Evolutionary conservation across 805 yeast genomes (phyloP).

Genomic region (Teunomyces tritomae): DNA sequence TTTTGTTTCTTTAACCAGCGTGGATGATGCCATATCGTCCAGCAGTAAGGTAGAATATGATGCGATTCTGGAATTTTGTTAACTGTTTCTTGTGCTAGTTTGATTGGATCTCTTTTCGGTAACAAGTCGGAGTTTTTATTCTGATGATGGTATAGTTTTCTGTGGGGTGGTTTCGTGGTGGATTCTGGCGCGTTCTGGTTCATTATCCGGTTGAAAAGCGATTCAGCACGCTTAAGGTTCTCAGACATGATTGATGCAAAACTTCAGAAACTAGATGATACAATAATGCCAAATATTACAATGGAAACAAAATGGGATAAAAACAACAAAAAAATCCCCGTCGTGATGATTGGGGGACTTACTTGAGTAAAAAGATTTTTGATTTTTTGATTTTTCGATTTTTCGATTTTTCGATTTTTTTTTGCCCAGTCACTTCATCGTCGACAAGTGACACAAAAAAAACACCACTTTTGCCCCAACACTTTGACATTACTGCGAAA

Average conservation of each 20-base stretch:
- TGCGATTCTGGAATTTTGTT: conserved; percentile 24
- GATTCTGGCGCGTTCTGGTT: conserved; percentile 27
- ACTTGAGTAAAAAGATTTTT: not conserved
- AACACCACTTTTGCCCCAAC: not conserved
- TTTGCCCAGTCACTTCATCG: not conserved
- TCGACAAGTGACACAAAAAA: not conserved
- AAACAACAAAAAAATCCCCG: too few relatives aligned
- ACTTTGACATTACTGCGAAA: too few relatives aligned
- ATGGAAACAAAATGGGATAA: too few relatives aligned
- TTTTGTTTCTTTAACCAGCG: conserved; percentile 24
- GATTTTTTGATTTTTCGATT: not conserved
- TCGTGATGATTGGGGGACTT: too few relatives aligned
- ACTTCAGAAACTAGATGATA: not conserved
- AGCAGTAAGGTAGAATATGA: conserved; percentile 45
- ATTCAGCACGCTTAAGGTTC: conserved; percentile 46
- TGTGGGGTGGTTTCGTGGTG: conserved; percentile 8
- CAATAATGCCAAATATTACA: not conserved
- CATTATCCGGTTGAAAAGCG: conserved; percentile 45
- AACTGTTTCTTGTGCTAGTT: conserved; percentile 32
- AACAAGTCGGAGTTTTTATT: conserved; percentile 16
- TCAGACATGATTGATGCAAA: conserved; percentile 35
- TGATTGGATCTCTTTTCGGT: conserved; percentile 36
- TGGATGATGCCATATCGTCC: conserved; percentile 51
- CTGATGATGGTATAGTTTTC: conserved; percentile 5
- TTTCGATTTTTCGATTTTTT: too few relatives aligned